These are phyloP conservation scores for Ormosia emarginata DNA, from an alignment of 306 rosid species.

Conservation along the genomic window DNA sequence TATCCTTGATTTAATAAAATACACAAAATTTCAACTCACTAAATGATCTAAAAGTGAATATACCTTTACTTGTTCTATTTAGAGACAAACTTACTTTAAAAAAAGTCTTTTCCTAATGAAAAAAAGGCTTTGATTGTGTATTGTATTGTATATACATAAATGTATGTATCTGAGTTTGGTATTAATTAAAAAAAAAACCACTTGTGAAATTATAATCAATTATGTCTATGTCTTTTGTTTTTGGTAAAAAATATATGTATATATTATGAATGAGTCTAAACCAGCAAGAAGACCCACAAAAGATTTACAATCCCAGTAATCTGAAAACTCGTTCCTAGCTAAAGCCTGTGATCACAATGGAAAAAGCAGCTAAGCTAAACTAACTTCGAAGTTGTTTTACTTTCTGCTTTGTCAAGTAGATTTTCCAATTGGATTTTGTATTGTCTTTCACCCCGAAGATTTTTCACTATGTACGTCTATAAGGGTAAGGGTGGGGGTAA, in stretches of 20 bases:
- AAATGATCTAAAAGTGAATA: too few species aligned
- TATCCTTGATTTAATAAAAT: too few species aligned
- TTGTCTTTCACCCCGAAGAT: neutral
- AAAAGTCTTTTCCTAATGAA: too few species aligned
- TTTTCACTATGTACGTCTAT: neutral
- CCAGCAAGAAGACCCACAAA: neutral
- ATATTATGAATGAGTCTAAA: neutral
- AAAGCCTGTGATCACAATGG: neutral
- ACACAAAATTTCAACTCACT: too few species aligned
- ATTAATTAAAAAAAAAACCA: neutral
- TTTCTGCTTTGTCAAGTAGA: neutral
- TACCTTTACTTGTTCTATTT: too few species aligned
- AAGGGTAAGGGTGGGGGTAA: neutral
- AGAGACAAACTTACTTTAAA: too few species aligned
- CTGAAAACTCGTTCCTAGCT: neutral
- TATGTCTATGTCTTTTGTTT: neutral
- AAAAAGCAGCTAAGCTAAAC: neutral
- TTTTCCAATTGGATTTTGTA: neutral
- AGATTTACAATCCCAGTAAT: neutral
- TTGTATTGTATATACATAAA: neutral
- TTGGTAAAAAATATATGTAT: neutral
- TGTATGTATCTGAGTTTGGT: neutral
- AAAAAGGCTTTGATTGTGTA: too few species aligned
- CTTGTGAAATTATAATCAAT: neutral
- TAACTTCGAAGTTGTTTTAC: neutral